phyloP scores from a whole-genome alignment of 352 stramenopile genomes.

The Lagenidium sp. region DNA sequence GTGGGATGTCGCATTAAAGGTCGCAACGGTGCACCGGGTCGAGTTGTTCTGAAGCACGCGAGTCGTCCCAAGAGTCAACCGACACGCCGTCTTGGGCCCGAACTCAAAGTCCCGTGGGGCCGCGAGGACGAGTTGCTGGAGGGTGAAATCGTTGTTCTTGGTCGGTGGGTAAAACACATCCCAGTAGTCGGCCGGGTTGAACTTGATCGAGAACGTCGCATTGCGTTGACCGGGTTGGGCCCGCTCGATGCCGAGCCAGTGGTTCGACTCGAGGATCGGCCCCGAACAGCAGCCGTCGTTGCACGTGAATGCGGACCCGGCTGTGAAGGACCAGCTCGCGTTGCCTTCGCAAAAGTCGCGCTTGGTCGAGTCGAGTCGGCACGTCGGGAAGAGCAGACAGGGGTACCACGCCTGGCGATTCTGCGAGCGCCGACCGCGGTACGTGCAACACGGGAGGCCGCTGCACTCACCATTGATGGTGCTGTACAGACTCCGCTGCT shows the following conservation, averaged over 20 bases:
- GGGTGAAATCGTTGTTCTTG: constrained; percentile 21
- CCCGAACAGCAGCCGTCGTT: constrained; percentile 64
- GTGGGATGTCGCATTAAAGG: constrained; percentile 43
- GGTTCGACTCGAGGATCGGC: constrained; percentile 58
- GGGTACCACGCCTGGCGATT: constrained; percentile 74
- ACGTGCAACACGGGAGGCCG: constrained; percentile 69
- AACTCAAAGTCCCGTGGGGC: constrained; percentile 63
- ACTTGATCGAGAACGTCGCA: constrained; percentile 59
- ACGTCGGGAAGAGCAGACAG: constrained; percentile 72
- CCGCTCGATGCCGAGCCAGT: constrained; percentile 46
- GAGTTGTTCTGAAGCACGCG: constrained; percentile 30
- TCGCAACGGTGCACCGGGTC: constrained; percentile 20
- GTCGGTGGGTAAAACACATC: constrained; percentile 41
- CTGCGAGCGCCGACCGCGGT: constrained; percentile 33
- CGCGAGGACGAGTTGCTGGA: constrained; percentile 71
- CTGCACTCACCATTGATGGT: constrained; percentile 62
- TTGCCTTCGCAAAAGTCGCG: constrained; percentile 46
- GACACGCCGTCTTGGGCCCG: constrained; percentile 8
- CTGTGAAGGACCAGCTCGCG: constrained; percentile 41
- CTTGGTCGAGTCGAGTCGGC: constrained; percentile 55
- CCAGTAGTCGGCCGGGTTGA: constrained; percentile 63
- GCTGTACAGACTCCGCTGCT: constrained; percentile 38
- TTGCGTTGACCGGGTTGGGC: constrained; percentile 64
- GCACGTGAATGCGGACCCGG: constrained; percentile 49
- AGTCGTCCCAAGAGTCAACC: constrained; percentile 6